Percentiles rank a stretch among this genome's conserved stretches.
phyloP scores from a whole-genome alignment of 331 rosid species.

The Erythrophleum ivorense region DNA sequence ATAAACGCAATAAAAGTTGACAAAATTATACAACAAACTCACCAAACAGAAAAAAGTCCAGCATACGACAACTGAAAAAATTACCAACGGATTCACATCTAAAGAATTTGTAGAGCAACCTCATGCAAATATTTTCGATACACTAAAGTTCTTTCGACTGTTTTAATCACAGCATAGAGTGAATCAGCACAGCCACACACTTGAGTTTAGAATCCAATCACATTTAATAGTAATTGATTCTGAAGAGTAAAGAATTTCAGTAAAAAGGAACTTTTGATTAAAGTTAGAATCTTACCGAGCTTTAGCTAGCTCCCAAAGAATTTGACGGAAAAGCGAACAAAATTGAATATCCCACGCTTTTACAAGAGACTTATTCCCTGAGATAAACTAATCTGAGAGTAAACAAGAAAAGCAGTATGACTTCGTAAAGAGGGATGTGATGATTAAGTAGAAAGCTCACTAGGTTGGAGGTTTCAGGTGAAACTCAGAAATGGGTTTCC shows the following conservation, averaged over 20 bases:
- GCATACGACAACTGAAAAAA: background rate
- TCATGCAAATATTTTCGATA: background rate
- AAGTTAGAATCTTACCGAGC: conserved; percentile 40
- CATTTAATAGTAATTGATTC: background rate
- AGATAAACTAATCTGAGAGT: conserved; percentile 5
- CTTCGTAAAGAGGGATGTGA: conserved; percentile 1
- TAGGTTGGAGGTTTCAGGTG: conserved; percentile 28
- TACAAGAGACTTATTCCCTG: background rate
- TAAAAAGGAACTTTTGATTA: conserved; percentile 8
- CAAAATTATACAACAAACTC: background rate
- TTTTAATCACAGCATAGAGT: background rate
- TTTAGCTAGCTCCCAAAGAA: conserved; percentile 27
- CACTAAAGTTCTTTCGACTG: background rate
- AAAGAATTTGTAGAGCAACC: background rate
- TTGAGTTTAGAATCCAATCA: too few relatives aligned
- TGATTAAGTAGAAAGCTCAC: background rate
- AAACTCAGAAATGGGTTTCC: conserved; percentile 27
- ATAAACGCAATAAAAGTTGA: background rate
- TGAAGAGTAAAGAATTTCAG: background rate
- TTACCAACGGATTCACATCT: background rate
- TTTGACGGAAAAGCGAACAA: conserved; percentile 8
- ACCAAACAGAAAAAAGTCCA: background rate
- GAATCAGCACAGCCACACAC: background rate
- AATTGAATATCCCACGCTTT: conserved; percentile 21
- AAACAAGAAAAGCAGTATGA: background rate